Evolutionary conservation across 1,139 yeast species (phyloP), one percentile per base, ranked within the genome.

Genomic region (Suhomyces yuchorum): DNA sequence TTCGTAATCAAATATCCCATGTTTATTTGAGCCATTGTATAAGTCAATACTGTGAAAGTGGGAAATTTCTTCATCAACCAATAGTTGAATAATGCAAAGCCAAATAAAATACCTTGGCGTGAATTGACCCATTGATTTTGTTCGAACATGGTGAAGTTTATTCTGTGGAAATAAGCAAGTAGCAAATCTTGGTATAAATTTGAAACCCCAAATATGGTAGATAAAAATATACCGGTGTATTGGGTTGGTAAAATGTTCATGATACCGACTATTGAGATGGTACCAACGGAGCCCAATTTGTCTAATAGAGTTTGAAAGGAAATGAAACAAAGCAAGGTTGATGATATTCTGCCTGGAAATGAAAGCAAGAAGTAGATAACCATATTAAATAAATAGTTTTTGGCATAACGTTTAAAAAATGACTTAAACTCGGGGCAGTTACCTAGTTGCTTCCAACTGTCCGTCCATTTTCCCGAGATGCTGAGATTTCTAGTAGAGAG

Each of bases 51-150:
- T 0, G 84, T 77, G 2, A 78, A 53, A 53, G 71, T 68, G 0
- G 85, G 82, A 19, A 75, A 62, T 32, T 51, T 46, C 37, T 69
- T 64, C 48, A 80, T 63, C 37, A 80, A 57, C 42, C 70, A 53
- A 53, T 70, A 80, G 60, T 75, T 79, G 40, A 76, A 73, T n/a
- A 80, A 59, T 1, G 84, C 81, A 55, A 81, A 82, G 2, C 87
- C 87, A 54, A 79, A 78, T 39, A 83, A 62, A 17, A 81, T 71
- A 0, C 87, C 87, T 45, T 78, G 81, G 35, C 88, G 68, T 9
- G 84, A 75, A 18, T 69, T 68, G 46, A 72, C 64, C 88, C 88
- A 83, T 46, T 71, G 75, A 9, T 70, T 67, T 41, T 68, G 67
- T 46, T 81, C 82, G n/a, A 63, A 53, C n/a, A 57, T 59, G 8